Percentiles rank a stretch among this genome's conserved stretches.
Conservation (phyloP, 345 rosid genomes). For the Populus euphratica region DNA sequence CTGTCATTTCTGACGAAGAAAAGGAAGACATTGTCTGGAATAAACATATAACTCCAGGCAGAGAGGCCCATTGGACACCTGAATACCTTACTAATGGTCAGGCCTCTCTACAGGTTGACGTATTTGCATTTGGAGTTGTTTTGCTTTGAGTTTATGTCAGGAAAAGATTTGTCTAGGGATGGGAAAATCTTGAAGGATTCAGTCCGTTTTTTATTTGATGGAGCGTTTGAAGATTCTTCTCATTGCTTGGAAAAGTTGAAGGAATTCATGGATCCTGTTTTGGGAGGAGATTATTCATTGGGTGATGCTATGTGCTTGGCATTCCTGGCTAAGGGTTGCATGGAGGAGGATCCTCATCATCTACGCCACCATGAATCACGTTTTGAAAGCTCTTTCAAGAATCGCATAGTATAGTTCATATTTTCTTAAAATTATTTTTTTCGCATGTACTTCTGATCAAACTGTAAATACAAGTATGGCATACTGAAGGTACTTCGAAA, state of each 20-base stretch:
- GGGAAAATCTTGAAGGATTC: slow-evolving; percentile 20
- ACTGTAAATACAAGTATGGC: no score
- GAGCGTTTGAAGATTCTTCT: slow-evolving; percentile 16
- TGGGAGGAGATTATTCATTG: slow-evolving; percentile 25
- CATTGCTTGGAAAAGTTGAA: slow-evolving; percentile 24
- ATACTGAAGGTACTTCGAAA: no score
- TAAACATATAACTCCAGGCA: slow-evolving; percentile 16
- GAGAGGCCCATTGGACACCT: slow-evolving; percentile 19
- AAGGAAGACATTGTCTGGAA: slow-evolving; percentile 9
- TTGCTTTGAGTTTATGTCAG: slow-evolving; percentile 36
- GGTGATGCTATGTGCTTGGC: slow-evolving; percentile 28
- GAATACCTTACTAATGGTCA: slow-evolving; percentile 17
- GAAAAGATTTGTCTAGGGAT: slow-evolving; percentile 20
- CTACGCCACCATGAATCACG: slow-evolving; percentile 35
- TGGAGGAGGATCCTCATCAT: slow-evolving; percentile 19
- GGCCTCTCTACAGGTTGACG: slow-evolving; percentile 27
- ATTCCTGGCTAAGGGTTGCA: slow-evolving; percentile 36
- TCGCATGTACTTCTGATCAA: no score
- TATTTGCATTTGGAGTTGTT: slow-evolving; percentile 36
- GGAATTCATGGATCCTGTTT: slow-evolving; percentile 30
- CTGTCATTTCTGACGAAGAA: slow-evolving; percentile 7
- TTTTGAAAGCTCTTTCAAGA: slow-evolving; percentile 30
- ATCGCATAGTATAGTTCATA: slow-evolving; percentile 8
- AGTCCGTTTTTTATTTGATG: slow-evolving; percentile 9
- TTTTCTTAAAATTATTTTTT: not conserved